Evolutionary conservation across 129 eudicot genomes (phyloP).

Genomic region (Ambrosia artemisiifolia): DNA sequence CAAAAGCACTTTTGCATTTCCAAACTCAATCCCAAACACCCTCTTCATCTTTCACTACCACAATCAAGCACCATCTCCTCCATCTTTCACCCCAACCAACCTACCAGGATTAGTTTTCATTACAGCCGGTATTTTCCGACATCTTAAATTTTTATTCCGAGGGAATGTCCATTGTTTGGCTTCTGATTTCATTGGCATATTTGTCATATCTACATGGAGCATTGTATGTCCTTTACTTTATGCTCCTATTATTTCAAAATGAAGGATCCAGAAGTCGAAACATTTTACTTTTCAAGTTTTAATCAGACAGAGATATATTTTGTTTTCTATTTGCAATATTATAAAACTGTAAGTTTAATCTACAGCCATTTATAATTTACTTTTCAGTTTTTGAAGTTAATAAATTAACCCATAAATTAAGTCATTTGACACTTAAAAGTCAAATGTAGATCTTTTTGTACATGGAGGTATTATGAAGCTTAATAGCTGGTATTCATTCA

Average conservation of each 20-base stretch:
- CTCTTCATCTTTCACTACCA: no score
- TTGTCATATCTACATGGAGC: conserved; percentile 85
- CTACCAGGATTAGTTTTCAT: no score
- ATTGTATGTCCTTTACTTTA: conserved; percentile 51
- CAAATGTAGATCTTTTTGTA: background rate
- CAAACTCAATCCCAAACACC: no score
- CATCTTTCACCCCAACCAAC: no score
- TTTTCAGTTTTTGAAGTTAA: background rate
- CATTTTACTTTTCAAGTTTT: background rate
- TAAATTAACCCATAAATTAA: no score
- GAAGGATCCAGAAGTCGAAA: background rate
- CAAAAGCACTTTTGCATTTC: no score
- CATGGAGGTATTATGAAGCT: background rate
- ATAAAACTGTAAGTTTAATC: background rate
- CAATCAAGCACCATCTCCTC: no score
- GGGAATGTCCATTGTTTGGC: conserved; percentile 94
- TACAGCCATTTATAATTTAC: background rate
- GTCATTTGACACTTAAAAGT: conserved; percentile 1
- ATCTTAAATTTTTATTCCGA: no score
- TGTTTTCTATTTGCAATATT: background rate
- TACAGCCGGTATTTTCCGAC: no score
- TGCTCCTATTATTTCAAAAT: background rate
- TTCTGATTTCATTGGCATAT: conserved; percentile 70
- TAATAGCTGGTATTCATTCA: background rate
- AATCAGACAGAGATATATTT: background rate